Evolutionary conservation across 495 filamentous ascomycete genomes (phyloP).

Genomic region (Xylaria acuta): DNA sequence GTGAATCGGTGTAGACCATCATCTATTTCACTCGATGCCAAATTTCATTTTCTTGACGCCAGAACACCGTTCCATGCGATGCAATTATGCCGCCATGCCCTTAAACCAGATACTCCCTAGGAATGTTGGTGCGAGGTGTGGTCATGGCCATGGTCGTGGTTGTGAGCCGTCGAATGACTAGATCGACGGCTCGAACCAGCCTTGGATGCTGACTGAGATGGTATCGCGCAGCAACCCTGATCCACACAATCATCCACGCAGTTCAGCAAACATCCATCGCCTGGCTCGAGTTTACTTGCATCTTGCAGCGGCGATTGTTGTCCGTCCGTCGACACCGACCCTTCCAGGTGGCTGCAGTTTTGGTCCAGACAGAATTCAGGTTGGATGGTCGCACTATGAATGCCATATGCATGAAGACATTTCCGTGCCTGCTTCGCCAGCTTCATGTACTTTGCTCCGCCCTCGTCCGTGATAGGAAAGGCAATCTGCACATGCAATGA

Average conservation of each 20-base stretch:
- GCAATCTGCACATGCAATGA: slow-evolving; percentile 90
- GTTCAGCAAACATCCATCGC: slow-evolving; percentile 77
- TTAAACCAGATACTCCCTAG: slow-evolving; percentile 16
- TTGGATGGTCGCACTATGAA: slow-evolving; percentile 98
- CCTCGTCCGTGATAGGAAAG: slow-evolving; percentile 70
- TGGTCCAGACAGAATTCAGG: slow-evolving; percentile 84
- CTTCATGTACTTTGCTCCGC: slow-evolving; percentile 84
- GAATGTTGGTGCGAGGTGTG: slow-evolving; percentile 30
- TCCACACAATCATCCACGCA: slow-evolving; percentile 83
- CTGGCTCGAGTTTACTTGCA: slow-evolving; percentile 54
- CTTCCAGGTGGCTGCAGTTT: slow-evolving; percentile 47
- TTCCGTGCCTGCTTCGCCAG: slow-evolving; percentile 78
- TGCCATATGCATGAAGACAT: slow-evolving; percentile 93
- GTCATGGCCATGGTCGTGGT: slow-evolving; percentile 29
- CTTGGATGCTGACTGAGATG: slow-evolving; percentile 34
- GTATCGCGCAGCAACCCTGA: slow-evolving; percentile 70
- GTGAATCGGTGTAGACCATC: slow-evolving; percentile 1
- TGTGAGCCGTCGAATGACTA: slow-evolving; percentile 34
- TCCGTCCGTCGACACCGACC: slow-evolving; percentile 42
- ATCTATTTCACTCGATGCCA: slow-evolving; percentile 10
- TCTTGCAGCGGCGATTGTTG: slow-evolving; percentile 48
- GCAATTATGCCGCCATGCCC: background rate
- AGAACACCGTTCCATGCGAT: slow-evolving; percentile 22
- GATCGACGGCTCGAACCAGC: slow-evolving; percentile 35
- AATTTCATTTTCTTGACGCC: background rate